Evolutionary conservation across 2,329 filamentous ascomycete species (phyloP).

Genomic region (Kalaharituber pfeilii): DNA sequence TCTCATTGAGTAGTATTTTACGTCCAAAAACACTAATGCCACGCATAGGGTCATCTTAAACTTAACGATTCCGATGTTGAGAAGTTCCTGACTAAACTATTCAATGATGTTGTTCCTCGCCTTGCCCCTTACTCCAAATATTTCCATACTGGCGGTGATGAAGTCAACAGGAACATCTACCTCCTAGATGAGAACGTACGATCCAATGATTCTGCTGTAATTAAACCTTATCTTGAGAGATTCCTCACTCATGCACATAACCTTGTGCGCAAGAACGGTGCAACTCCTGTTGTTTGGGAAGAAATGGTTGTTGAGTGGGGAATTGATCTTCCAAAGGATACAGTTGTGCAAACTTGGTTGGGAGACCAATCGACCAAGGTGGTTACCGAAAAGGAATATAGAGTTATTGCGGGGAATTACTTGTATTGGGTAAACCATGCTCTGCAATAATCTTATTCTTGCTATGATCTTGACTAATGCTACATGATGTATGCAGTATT

Average conservation of each 20-base stretch:
- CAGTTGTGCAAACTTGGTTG: slow-evolving; percentile 65
- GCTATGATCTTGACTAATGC: neutral
- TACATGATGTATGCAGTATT: slow-evolving; percentile 35
- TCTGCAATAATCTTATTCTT: slow-evolving; percentile 29
- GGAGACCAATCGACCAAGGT: slow-evolving; percentile 43
- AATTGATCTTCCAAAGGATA: slow-evolving; percentile 50
- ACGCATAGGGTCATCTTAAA: slow-evolving; percentile 51
- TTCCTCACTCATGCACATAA: slow-evolving; percentile 56
- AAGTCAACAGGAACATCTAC: slow-evolving; percentile 63
- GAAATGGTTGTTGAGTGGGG: slow-evolving; percentile 71
- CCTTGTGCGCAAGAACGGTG: slow-evolving; percentile 43
- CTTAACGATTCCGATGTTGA: slow-evolving; percentile 53
- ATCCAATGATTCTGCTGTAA: slow-evolving; percentile 45
- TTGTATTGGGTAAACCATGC: slow-evolving; percentile 40
- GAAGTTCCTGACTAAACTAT: slow-evolving; percentile 52
- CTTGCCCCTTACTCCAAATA: slow-evolving; percentile 50
- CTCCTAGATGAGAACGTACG: slow-evolving; percentile 53
- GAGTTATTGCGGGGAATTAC: slow-evolving; percentile 58
- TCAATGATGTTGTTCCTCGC: slow-evolving; percentile 60
- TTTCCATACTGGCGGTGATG: slow-evolving; percentile 79
- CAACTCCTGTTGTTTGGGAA: slow-evolving; percentile 72
- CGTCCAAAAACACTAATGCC: neutral
- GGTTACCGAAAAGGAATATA: slow-evolving; percentile 46
- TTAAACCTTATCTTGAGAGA: slow-evolving; percentile 59
- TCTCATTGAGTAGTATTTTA: neutral